These are phyloP conservation scores for Excoecaria agallocha DNA, from an alignment of 345 rosid genomes.

Conservation along the genomic window DNA sequence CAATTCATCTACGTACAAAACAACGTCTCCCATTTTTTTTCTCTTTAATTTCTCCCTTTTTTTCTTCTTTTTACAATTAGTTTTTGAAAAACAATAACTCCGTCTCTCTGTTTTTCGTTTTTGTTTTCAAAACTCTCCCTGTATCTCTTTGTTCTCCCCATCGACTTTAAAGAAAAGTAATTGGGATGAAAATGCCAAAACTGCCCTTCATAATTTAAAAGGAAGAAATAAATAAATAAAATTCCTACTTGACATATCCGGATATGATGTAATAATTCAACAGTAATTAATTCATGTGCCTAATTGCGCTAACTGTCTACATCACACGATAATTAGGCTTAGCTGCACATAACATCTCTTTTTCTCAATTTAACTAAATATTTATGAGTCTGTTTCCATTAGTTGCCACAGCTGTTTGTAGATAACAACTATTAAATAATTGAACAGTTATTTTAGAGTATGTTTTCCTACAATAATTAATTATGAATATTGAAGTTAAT, in stretches of 20 bases:
- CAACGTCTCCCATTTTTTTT: constrained; percentile 53
- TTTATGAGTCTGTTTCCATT: neutral
- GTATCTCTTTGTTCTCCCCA: neutral
- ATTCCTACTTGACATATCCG: no score
- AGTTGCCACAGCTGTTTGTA: neutral
- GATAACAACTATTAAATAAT: no score
- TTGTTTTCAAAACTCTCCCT: constrained; percentile 6
- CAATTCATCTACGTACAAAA: constrained; percentile 49
- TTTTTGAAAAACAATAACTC: neutral
- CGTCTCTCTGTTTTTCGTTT: constrained; percentile 15
- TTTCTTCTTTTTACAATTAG: neutral
- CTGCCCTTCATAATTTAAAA: constrained; percentile 19
- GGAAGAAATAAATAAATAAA: no score
- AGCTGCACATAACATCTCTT: neutral
- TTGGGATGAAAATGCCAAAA: constrained; percentile 20
- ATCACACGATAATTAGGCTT: neutral
- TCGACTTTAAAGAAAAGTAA: constrained; percentile 18
- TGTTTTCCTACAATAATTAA: no score
- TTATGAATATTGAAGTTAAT: no score
- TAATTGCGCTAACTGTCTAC: neutral
- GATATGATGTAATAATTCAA: no score
- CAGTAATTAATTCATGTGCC: neutral
- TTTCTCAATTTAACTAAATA: neutral
- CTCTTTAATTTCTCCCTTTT: no score
- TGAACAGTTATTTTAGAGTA: no score